A percentile compares a stretch with the other conserved stretches of the same genome.
Conservation (phyloP, 73 alveolate genomes). For the Paramecium sonneborni region DNA sequence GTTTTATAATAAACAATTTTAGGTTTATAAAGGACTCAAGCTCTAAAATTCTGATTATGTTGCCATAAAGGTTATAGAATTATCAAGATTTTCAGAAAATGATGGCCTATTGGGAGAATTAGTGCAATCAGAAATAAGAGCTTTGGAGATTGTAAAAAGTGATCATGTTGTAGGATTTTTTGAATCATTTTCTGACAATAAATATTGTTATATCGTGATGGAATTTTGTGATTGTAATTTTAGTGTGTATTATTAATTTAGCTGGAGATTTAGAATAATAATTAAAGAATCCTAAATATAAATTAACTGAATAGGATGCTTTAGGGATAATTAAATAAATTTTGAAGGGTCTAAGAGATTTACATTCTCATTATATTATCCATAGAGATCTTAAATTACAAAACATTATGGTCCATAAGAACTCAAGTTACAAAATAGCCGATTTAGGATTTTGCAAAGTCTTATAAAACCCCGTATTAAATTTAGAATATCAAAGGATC, state of each 20-base stretch:
- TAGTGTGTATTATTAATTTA: background rate
- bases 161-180: background rate
- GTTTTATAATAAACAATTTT: background rate
- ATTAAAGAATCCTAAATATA: background rate
- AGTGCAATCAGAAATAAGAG: background rate
- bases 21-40: background rate
- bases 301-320: constrained; percentile 45
- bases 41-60: background rate
- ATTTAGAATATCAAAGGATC: background rate
- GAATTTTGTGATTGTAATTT: constrained; percentile 33
- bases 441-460: constrained; percentile 36
- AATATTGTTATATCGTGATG: background rate
- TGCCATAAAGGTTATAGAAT: background rate
- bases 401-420: constrained; percentile 43
- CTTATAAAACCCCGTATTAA: background rate
- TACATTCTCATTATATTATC: constrained; percentile 17
- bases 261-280: background rate
- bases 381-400: constrained; percentile 60
- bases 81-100: background rate
- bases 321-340: constrained; percentile 14
- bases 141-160: background rate
- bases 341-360: constrained; percentile 31
- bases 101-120: background rate
- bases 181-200: background rate
- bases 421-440: constrained; percentile 34